Percentiles rank a stretch among this genome's conserved stretches.
Evolutionary conservation across 1,284 basidiomycete genomes (phyloP).

Genomic region (Ustilago vetiveriae): DNA sequence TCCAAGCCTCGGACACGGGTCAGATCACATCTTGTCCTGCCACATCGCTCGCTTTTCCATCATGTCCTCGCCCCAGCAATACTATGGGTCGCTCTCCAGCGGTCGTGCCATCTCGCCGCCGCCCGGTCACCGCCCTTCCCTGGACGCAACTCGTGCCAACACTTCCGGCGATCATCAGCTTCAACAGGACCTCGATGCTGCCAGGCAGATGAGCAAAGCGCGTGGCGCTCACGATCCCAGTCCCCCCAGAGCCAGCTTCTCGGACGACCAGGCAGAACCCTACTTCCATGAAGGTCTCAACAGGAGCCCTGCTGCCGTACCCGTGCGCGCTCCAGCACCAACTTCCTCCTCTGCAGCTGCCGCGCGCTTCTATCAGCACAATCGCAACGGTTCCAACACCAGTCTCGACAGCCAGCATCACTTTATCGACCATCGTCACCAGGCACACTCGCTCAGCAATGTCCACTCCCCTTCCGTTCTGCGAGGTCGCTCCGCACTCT

Average conservation of each 20-base stretch:
- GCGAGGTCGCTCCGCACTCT: constrained; percentile 34
- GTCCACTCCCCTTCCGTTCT: constrained; percentile 54
- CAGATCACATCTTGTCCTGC: too few species aligned
- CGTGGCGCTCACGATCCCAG: constrained; percentile 36
- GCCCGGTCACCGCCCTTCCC: constrained; percentile 7
- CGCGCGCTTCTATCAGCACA: constrained; percentile 63
- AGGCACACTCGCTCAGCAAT: constrained; percentile 59
- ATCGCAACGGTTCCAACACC: constrained; percentile 59
- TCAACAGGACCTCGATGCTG: constrained; percentile 63
- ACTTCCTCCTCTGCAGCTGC: constrained; percentile 32
- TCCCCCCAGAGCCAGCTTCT: constrained; percentile 35
- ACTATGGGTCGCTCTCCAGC: constrained; percentile 37
- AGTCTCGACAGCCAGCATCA: constrained; percentile 63
- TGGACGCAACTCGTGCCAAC: constrained; percentile 12
- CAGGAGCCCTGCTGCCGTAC: constrained; percentile 28
- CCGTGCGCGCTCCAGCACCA: constrained; percentile 25
- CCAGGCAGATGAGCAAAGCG: constrained; percentile 63
- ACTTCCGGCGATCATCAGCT: constrained; percentile 52
- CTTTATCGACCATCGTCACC: constrained; percentile 66
- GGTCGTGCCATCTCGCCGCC: constrained; percentile 39
- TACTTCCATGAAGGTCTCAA: constrained; percentile 43
- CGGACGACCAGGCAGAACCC: constrained; percentile 38
- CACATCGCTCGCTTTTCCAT: neutral
- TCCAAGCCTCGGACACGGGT: too few species aligned
- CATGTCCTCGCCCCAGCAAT: constrained; percentile 46